Base-by-base conservation (phyloP, 1,284 basidiomycete species). In the Schizophyllum amplum region DNA sequence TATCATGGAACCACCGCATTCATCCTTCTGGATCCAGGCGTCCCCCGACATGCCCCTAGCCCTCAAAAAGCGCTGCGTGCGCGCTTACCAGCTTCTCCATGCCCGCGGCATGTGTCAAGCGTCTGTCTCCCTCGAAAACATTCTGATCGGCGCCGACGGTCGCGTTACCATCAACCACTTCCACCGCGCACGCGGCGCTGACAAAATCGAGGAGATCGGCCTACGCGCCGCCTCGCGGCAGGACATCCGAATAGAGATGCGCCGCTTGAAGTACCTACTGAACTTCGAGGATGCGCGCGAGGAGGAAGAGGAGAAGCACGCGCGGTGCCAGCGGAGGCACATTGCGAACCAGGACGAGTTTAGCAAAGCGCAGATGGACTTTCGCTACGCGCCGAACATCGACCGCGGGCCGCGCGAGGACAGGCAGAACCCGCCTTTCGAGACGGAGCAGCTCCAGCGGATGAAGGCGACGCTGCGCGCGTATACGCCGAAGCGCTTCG, bases 111-210 rank as follows among this genome's bases (percentile, higher is more conserved):
- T 84, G 26, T 68, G 77, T 22, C 82, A 84, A 54, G 75, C 78
- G 22, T 75, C 75, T 59, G 69, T 78, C 1, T 74, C 78, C 55
- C 72, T 80, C 47, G 72, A 76, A 4, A 77, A 83, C 57, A 79
- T 86, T 64, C 72, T 86, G 59, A 77, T 87, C 50, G 76, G 77
- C 2, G 80, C 72, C 2, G 80, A 84, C 62, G 77, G 74, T 48
- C 72, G 71, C 26, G 75, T 86, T 33, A 80, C 74, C 27, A 72
- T 87, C 54, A 75, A 82, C 60, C 77, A 85, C 65, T 85, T 84
- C 64, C 74, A 81, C 48, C 68, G 70, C 52, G 75, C 77, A 62
- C 71, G 73, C 24, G 72, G 76, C 4, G 56, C 70, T 5, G 65
- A 66, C n/a, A 70, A 75, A 24, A 68, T 73, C 27, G 55, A 68